Evolutionary conservation across 441 rosid genomes (phyloP), one percentile per base, ranked within the genome.

Genomic region (Brassica hybrid): DNA sequence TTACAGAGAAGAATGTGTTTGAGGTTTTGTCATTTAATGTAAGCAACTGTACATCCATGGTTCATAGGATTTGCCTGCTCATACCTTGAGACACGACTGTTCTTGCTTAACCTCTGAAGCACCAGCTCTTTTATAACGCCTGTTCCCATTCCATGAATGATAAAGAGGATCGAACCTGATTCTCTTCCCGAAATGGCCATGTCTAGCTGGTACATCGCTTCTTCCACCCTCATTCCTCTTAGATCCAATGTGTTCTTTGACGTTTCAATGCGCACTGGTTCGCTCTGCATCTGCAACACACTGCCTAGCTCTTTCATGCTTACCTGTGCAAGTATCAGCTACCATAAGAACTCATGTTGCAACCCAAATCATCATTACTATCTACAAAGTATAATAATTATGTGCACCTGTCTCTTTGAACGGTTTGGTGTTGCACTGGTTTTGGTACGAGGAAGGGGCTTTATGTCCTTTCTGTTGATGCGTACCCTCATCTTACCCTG

Each of bases 1-100:
- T 58, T 43, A 67, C 60, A 36, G 14, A 72, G 12, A 72, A 56
- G 1, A 63, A 38, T 14, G 32, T 66, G 56, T 27, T 27, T 14
- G 12, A n/a, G 48, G 23, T 9, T 17, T 43, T 48, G 6, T 61
- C 64, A 93, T 48, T 87, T 91, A 77, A 95, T 88, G 80, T 88
- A 91, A 64, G 93, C 98, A 80, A 93, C 93, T 69, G 97, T 95
- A 81, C 98, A 91, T 10, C 97, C 98, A 82, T 88, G 84, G 83
- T 93, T 93, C 83, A 83, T 75, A 18, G 97, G 90, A 84, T 88
- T 88, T 79, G 91, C 97, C 58, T 88, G 89, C 72, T 93, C 94
- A 74, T 82, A 85, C 76, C 88, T 91, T 67, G 76, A 77, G 54
- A 92, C 91, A 2, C 88, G 90, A 5, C 87, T 87, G 81, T 91